phyloP scores from a whole-genome alignment of 75 land plant species.

The Chamaecyparis obtusa region DNA sequence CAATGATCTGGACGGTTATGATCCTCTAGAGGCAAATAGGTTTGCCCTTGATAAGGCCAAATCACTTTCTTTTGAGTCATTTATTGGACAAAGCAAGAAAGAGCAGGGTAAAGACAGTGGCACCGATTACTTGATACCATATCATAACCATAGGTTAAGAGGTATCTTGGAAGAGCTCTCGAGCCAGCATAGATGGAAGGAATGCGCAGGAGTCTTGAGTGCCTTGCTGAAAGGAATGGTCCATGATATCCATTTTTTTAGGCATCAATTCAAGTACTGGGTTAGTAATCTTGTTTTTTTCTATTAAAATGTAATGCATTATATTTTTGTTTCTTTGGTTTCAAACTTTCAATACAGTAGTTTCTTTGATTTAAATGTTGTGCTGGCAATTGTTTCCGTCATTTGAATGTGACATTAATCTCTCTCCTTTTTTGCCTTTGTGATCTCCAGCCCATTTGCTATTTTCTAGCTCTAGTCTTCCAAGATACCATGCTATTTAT shows the following conservation, averaged over 20 bases:
- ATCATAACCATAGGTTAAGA: constrained; percentile 6
- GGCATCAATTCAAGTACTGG: constrained; percentile 9
- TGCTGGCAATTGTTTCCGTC: too few species aligned
- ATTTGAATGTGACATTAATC: neutral
- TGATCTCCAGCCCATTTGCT: too few species aligned
- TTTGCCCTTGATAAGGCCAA: neutral
- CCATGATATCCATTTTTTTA: neutral
- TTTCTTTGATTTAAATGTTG: too few species aligned
- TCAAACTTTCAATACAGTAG: too few species aligned
- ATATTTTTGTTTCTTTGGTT: too few species aligned
- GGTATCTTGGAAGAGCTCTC: constrained; percentile 3
- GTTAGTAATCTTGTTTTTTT: neutral
- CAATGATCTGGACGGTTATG: neutral
- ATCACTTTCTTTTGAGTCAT: constrained; percentile 2
- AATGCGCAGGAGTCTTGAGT: constrained; percentile 7
- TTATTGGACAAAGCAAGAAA: neutral
- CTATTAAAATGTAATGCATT: neutral
- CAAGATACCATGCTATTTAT: too few species aligned
- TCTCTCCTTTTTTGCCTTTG: neutral
- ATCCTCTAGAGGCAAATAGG: neutral
- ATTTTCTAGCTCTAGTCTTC: too few species aligned
- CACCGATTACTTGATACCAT: neutral
- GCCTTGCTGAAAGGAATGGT: neutral
- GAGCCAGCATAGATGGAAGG: constrained; percentile 9
- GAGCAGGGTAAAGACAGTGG: neutral